phyloP scores from a whole-genome alignment of 768 basidiomycete genomes.

The Gautieria morchelliformis region DNA sequence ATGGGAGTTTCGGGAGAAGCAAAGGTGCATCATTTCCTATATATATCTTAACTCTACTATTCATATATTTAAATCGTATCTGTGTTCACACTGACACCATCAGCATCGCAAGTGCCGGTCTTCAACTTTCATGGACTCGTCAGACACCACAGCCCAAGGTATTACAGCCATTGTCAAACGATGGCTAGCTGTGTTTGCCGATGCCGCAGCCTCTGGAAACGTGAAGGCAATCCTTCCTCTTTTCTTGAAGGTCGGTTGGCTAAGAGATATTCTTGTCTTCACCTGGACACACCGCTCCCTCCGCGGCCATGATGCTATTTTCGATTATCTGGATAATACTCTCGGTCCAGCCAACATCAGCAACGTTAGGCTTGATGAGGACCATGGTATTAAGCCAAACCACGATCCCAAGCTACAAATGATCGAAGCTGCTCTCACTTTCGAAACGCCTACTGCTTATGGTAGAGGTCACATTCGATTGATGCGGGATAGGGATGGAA shows the following conservation, averaged over 20 bases:
- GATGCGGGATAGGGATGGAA: not conserved
- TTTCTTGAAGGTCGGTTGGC: slow-evolving; percentile 28
- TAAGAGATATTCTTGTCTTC: too few relatives aligned
- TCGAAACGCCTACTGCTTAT: slow-evolving; percentile 9
- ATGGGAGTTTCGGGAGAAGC: too few relatives aligned
- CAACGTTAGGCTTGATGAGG: slow-evolving; percentile 13
- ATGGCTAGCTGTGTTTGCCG: slow-evolving; percentile 23
- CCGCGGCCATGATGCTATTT: slow-evolving; percentile 12
- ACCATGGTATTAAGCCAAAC: not conserved
- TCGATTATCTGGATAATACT: too few relatives aligned
- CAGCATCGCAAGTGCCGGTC: too few relatives aligned
- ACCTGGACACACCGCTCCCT: slow-evolving; percentile 18
- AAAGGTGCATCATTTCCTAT: too few relatives aligned
- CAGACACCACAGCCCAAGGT: too few relatives aligned
- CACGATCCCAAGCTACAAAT: not conserved
- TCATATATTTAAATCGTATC: too few relatives aligned
- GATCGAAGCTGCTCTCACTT: slow-evolving; percentile 16
- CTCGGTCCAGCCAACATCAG: slow-evolving; percentile 9
- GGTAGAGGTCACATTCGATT: slow-evolving; percentile 16
- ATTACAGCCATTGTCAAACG: too few relatives aligned
- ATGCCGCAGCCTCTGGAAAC: slow-evolving; percentile 14
- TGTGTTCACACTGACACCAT: too few relatives aligned
- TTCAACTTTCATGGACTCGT: too few relatives aligned
- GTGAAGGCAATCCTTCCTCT: slow-evolving; percentile 14
- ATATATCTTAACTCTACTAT: too few relatives aligned